Base-by-base conservation (phyloP, 2,329 filamentous ascomycete species). In the Aspergillus ustus region DNA sequence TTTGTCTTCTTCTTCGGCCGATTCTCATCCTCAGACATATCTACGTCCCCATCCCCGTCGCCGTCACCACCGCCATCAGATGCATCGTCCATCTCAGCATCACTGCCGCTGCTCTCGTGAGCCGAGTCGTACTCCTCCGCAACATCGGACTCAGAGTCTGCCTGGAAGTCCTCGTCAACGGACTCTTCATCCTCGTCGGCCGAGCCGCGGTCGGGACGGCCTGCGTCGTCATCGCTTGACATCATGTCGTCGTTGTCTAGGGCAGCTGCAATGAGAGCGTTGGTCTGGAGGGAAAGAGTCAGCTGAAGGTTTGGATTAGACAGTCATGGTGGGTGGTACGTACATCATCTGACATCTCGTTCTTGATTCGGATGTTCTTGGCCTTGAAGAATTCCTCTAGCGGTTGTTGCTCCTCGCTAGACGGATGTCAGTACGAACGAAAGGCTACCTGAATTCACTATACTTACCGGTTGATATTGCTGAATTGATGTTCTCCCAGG, bases 311-410 rank as follows among this genome's bases (percentile, higher is more conserved):
- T 57, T 25, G 7, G 13, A 19, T 7, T 7, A 43, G 28, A 40
- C 46, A n/a, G 19, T 37, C 28, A 43, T 25, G 48, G 19, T 55
- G 40, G 19, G 54, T 22, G 20, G 60, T 68, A 75, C 91, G 89
- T 75, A 92, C 91, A 70, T 99, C 95, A 75, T 97, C 95, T 64
- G 96, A 90, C 82, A 99, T 97, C 80, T 99, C 95, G 77, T 99
- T 99, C 88, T 97, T 98, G 60, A 96, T 93, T 58, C 94, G 91
- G 72, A 99, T 86, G 63, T 90, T 91, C 84, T 98, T 98, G 69
- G 92, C 87, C 80, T 96, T 95, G 86, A 99, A 97, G 82, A 99
- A 99, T 69, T 90, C 89, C 78, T 99, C 95, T n/a, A 99, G 86
- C 7, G 92, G 91, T 80, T 95, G 91, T 78, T 98, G 92, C 76